Evolutionary conservation across 2,329 filamentous ascomycete genomes (phyloP).

Genomic region (Pyrenophora seminiperda): DNA sequence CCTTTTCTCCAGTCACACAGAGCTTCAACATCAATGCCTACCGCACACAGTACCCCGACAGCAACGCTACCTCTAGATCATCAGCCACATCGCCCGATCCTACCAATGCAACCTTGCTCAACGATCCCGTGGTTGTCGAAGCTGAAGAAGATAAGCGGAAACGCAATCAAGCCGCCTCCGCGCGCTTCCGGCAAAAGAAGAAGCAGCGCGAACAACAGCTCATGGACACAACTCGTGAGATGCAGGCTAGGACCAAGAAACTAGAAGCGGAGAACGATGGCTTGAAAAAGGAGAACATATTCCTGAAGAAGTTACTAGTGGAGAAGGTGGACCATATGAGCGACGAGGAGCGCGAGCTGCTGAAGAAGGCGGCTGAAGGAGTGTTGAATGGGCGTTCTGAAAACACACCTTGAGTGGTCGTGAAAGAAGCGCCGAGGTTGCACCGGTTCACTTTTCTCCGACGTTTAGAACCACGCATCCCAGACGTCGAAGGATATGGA

Average conservation of each 20-base stretch:
- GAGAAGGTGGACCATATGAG: conserved; percentile 50
- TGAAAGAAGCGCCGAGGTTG: no score
- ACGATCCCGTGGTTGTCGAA: conserved; percentile 35
- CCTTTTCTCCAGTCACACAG: conserved; percentile 36
- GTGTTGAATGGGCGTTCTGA: conserved; percentile 11
- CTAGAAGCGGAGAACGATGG: conserved; percentile 62
- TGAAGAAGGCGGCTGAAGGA: conserved; percentile 34
- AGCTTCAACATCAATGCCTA: conserved; percentile 33
- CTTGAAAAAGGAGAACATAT: conserved; percentile 51
- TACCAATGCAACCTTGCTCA: conserved; percentile 18
- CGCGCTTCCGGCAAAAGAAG: conserved; percentile 92
- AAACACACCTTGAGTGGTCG: conserved; percentile 1
- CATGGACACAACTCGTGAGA: conserved; percentile 62
- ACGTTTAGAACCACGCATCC: no score
- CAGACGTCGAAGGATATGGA: no score
- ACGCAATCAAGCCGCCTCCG: conserved; percentile 85
- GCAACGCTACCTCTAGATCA: conserved; percentile 37
- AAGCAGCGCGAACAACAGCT: conserved; percentile 90
- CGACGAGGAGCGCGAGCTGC: conserved; percentile 38
- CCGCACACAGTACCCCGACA: conserved; percentile 41
- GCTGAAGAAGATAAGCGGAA: conserved; percentile 90
- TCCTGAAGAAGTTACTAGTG: conserved; percentile 43
- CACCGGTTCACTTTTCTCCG: no score
- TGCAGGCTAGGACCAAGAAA: conserved; percentile 75
- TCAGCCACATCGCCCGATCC: conserved; percentile 34